A percentile compares a stretch with the other conserved stretches of the same genome.
These are phyloP conservation scores for Betula pendula DNA, from an alignment of 306 rosid genomes.

Conservation along the genomic window DNA sequence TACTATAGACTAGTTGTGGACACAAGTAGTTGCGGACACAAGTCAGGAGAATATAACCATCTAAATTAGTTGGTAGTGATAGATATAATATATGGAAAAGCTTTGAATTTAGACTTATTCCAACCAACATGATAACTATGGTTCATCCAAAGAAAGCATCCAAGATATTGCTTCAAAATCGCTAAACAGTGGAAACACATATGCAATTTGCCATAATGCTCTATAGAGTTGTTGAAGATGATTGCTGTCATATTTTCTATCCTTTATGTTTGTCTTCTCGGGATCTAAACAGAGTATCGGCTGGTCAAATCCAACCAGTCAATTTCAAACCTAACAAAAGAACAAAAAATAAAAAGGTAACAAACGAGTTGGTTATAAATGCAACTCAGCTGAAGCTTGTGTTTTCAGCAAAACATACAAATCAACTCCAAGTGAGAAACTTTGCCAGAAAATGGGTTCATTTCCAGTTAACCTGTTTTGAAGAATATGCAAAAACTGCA, in stretches of 20 bases:
- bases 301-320: constrained; percentile 16
- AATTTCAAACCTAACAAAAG: not conserved
- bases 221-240: constrained; percentile 9
- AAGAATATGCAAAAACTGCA: not conserved
- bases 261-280: not conserved
- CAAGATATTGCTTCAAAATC: constrained; percentile 26
- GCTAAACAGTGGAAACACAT: constrained; percentile 7
- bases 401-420: not conserved
- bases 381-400: not conserved
- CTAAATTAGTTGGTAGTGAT: not conserved
- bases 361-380: not conserved
- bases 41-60: not conserved
- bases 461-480: not conserved
- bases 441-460: not conserved
- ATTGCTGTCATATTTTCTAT: constrained; percentile 1
- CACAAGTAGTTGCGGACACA: too few species aligned
- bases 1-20: not conserved
- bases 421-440: not conserved
- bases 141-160: not conserved
- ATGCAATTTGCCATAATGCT: not conserved
- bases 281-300: not conserved
- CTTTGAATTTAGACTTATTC: not conserved
- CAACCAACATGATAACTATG: not conserved
- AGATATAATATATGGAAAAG: not conserved
- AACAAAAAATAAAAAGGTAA: not conserved